Percentiles rank a stretch among this genome's conserved stretches.
phyloP scores from a whole-genome alignment of 345 rosid species.

The Syzygium jambos region DNA sequence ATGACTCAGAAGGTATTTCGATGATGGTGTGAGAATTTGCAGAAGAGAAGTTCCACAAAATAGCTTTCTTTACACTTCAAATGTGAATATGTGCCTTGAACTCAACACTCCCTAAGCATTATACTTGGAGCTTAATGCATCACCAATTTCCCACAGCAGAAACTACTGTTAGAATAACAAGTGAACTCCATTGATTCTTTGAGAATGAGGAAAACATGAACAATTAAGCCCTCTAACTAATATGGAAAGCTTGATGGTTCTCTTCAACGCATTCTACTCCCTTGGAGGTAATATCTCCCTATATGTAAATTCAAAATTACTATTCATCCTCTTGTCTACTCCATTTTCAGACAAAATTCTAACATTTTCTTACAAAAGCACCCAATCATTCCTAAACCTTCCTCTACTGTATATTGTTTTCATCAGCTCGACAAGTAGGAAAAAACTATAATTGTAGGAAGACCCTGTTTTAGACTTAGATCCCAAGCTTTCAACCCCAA shows the following conservation, averaged over 20 bases:
- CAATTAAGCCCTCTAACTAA: not conserved
- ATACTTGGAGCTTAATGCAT: not conserved
- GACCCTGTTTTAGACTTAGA: not conserved
- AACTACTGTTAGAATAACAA: not conserved
- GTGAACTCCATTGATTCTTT: not conserved
- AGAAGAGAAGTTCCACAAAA: not conserved
- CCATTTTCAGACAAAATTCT: not conserved
- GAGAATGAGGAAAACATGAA: not conserved
- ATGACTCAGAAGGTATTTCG: not conserved
- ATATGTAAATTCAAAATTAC: not conserved
- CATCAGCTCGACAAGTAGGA: not conserved
- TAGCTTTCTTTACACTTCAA: not conserved
- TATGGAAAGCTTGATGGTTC: not conserved
- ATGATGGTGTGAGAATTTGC: not conserved
- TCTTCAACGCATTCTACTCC: not conserved
- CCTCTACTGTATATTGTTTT: not conserved
- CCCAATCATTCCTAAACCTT: not conserved
- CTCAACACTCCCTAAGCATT: not conserved
- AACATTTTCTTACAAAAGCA: not conserved
- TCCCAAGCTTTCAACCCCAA: not conserved
- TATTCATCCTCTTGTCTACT: not conserved
- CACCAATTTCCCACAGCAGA: not conserved
- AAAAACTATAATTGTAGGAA: not conserved
- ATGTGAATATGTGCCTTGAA: not conserved
- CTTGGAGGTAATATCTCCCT: not conserved